Base-by-base conservation (phyloP, 345 rosid genomes). In the Rhodomyrtus tomentosa region DNA sequence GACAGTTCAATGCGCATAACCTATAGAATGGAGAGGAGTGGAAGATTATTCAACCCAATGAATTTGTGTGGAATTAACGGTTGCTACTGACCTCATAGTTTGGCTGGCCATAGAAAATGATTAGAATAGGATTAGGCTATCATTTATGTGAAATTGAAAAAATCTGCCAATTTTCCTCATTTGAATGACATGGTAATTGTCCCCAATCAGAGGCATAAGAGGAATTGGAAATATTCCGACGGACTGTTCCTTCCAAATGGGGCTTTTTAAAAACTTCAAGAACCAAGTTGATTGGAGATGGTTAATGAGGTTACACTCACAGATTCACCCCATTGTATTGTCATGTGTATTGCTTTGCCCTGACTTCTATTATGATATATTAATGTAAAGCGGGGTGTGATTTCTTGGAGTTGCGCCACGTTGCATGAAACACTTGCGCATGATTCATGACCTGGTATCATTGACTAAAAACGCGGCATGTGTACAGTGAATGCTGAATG, bases 171-270 rank as follows among this genome's bases (percentile, higher is more conserved):
- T 36, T 38, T 74, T 12, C 53, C 27, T 27, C 72, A 5, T 83
- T 25, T 32, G 25, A 68, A 50, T 25, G 27, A 15, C 53, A 74
- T 72, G 58, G 21, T n/a, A 76, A 58, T 24, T 84, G 85, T 38
- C 85, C 13, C 62, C 82, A 73, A 74, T 84, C 62, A 84, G 85
- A 73, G 62, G 56, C 85, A 4, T 76, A 38, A 84, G 85, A 73
- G 62, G 56, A 82, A 4, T 76, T 24, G 18, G 52, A 82, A 68
- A 84, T 84, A 53, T 76, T 76, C 72, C 3, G 27, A 48, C 24
- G 49, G 45, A 48, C 24, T 62, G 45, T 51, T 62, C 32, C 85
- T 45, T 42, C 85, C 74, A 52, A 73, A n/a, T 74, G 85, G 59
- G 56, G 82, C 82, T 51, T 74, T 52, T 82, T 45, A 42, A 51